Evolutionary conservation across 805 yeast genomes (phyloP).

Genomic region (Metschnikowia vanudenii): DNA sequence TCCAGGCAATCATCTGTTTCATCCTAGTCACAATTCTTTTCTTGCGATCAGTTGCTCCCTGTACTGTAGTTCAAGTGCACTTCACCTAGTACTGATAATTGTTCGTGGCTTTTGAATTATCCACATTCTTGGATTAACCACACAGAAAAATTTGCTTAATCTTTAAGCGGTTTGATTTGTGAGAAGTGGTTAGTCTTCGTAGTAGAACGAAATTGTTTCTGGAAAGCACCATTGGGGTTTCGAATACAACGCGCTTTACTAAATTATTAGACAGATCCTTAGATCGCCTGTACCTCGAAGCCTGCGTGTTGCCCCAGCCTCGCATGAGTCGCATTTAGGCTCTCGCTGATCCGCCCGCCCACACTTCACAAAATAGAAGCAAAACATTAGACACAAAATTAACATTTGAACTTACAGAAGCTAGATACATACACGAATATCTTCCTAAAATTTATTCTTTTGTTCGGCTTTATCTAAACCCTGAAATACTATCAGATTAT

Average conservation of each 20-base stretch:
- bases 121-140: too few species aligned
- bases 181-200: neutral
- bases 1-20: too few species aligned
- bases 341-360: constrained; percentile 11
- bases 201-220: neutral
- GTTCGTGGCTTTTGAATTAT: too few species aligned
- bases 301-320: constrained; percentile 11
- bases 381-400: neutral
- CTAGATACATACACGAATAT: neutral
- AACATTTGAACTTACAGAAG: neutral
- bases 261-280: neutral
- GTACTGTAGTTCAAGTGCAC: too few species aligned
- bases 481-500: neutral
- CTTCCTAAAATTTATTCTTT: neutral
- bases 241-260: constrained; percentile 5
- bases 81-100: too few species aligned
- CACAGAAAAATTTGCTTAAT: too few species aligned
- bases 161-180: too few species aligned
- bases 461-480: neutral
- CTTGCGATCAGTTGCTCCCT: too few species aligned
- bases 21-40: too few species aligned
- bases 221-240: neutral
- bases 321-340: constrained; percentile 8
- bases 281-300: constrained; percentile 4
- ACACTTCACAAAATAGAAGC: constrained; percentile 2